Conservation (phyloP, 2,329 filamentous ascomycete genomes). For the Arthrobotrys sinensis region DNA sequence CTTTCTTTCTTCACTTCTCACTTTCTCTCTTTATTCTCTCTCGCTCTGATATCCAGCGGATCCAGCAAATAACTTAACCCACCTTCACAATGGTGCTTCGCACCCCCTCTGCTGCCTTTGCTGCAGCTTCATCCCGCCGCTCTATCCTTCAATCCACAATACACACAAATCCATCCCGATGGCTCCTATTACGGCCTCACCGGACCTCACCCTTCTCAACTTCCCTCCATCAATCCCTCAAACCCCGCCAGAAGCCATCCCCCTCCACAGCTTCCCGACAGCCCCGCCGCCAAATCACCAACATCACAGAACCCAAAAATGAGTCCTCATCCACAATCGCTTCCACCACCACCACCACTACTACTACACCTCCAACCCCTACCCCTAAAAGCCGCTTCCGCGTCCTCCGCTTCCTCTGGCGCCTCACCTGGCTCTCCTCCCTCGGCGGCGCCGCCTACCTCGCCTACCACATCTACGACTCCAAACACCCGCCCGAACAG, state of each 20-base stretch:
- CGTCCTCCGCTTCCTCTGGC: slow-evolving; percentile 85
- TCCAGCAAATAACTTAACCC: no score
- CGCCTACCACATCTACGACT: slow-evolving; percentile 84
- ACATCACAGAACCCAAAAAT: slow-evolving; percentile 47
- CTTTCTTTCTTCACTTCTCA: neutral
- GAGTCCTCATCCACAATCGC: slow-evolving; percentile 20
- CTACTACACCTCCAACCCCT: neutral
- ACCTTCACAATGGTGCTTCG: slow-evolving; percentile 57
- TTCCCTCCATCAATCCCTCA: slow-evolving; percentile 34
- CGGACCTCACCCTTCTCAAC: slow-evolving; percentile 32
- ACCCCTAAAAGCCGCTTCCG: slow-evolving; percentile 74
- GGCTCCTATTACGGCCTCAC: slow-evolving; percentile 43
- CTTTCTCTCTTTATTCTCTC: neutral
- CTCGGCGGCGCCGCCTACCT: slow-evolving; percentile 80
- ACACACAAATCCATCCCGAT: slow-evolving; percentile 33
- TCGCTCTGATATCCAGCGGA: no score
- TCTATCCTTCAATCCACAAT: slow-evolving; percentile 57
- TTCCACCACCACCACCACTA: neutral
- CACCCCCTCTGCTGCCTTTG: slow-evolving; percentile 53
- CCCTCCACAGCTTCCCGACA: neutral
- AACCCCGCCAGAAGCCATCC: slow-evolving; percentile 7
- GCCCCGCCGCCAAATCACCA: slow-evolving; percentile 30
- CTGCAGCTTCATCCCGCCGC: slow-evolving; percentile 55
- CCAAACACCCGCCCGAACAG: slow-evolving; percentile 86
- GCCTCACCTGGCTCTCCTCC: slow-evolving; percentile 82